phyloP scores from a whole-genome alignment of 768 basidiomycete species.

The Leucogyrophana mollusca region DNA sequence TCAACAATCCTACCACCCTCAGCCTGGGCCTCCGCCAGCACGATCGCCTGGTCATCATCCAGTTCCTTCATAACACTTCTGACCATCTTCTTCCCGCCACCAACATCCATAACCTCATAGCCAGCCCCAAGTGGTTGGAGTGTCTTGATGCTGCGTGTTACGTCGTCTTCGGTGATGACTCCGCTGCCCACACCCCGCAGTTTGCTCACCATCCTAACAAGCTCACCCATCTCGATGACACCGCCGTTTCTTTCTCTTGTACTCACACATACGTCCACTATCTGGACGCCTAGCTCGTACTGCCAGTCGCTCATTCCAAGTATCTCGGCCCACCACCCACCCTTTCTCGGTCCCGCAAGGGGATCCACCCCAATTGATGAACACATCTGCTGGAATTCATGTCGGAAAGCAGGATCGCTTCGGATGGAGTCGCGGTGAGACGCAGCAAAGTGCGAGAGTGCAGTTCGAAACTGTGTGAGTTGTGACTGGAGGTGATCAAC shows the following conservation, averaged over 20 bases:
- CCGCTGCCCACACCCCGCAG: constrained; percentile 68
- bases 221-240: constrained; percentile 83
- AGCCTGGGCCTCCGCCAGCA: constrained; percentile 72
- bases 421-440: constrained; percentile 84
- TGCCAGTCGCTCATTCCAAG: constrained; percentile 92
- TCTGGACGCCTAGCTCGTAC: constrained; percentile 92
- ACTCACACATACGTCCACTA: constrained; percentile 88
- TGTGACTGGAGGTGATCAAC: constrained; percentile 78
- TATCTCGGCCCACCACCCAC: constrained; percentile 91
- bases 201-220: constrained; percentile 74
- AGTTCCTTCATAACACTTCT: constrained; percentile 88
- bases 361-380: constrained; percentile 93
- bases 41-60: constrained; percentile 83
- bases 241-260: constrained; percentile 91
- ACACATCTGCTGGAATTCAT: constrained; percentile 96
- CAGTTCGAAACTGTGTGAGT: constrained; percentile 78
- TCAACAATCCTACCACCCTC: constrained; percentile 71
- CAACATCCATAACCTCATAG: constrained; percentile 78
- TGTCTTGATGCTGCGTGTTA: constrained; percentile 80
- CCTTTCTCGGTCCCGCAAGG: constrained; percentile 78
- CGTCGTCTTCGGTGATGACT: constrained; percentile 83
- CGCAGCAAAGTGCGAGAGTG: constrained; percentile 76
- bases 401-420: constrained; percentile 81
- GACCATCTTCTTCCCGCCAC: constrained; percentile 73
- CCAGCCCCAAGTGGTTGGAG: constrained; percentile 90